Evolutionary conservation across 2,329 filamentous ascomycete species (phyloP).

Genomic region (Xylariales sp.): DNA sequence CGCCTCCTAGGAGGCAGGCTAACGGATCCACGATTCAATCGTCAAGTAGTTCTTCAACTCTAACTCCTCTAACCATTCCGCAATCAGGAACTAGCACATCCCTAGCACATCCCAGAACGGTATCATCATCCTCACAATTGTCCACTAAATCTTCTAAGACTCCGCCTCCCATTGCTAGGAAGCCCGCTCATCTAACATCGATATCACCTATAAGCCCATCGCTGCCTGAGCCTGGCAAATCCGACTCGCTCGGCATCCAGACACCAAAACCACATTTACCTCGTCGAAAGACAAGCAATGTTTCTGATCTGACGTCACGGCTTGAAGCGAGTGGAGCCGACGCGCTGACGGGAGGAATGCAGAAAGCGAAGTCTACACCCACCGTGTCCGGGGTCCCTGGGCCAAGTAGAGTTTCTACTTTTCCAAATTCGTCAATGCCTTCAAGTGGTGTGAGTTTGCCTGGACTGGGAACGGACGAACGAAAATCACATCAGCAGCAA

Average conservation of each 20-base stretch:
- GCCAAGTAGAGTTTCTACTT: constrained; percentile 25
- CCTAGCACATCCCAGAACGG: constrained; percentile 33
- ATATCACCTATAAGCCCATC: constrained; percentile 48
- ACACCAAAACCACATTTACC: constrained; percentile 44
- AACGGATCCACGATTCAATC: constrained; percentile 38
- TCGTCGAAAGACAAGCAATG: constrained; percentile 43
- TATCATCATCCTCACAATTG: constrained; percentile 42
- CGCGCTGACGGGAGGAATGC: constrained; percentile 47
- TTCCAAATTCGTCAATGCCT: constrained; percentile 22
- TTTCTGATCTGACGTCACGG: constrained; percentile 49
- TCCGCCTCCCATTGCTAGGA: constrained; percentile 66
- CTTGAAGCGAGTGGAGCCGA: constrained; percentile 45
- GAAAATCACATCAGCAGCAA: constrained; percentile 42
- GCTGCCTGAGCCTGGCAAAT: constrained; percentile 33
- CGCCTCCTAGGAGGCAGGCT: constrained; percentile 51
- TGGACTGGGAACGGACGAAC: constrained; percentile 45
- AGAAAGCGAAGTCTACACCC: constrained; percentile 36
- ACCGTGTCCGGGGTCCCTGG: constrained; percentile 4
- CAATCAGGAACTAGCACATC: constrained; percentile 33
- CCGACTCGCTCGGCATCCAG: constrained; percentile 40
- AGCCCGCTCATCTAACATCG: constrained; percentile 66
- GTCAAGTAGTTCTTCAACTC: constrained; percentile 38
- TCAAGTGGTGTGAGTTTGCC: constrained; percentile 45
- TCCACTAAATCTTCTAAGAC: constrained; percentile 45
- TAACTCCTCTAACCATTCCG: constrained; percentile 54